These are phyloP conservation scores for Celoporthe dispersa DNA, from an alignment of 2,329 filamentous ascomycete genomes.

Conservation along the genomic window DNA sequence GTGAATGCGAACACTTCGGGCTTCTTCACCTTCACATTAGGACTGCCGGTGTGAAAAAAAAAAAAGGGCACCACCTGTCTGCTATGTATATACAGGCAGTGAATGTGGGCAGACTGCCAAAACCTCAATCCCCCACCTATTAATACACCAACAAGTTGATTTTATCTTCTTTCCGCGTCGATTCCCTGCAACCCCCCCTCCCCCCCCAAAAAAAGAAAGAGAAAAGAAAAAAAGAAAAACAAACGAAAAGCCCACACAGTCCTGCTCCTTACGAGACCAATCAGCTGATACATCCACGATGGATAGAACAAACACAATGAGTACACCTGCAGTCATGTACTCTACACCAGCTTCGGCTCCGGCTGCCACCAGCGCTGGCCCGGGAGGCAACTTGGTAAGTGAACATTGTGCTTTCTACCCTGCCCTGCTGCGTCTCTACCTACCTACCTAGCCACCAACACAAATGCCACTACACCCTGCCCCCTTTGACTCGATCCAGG, in stretches of 20 bases:
- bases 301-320: conserved; percentile 32
- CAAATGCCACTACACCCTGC: no score
- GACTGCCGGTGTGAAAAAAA: background rate
- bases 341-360: conserved; percentile 40
- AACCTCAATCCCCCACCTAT: background rate
- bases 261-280: background rate
- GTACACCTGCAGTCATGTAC: conserved; percentile 32
- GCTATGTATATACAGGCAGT: background rate
- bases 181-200: background rate
- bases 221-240: background rate
- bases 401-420: conserved; percentile 12
- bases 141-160: background rate
- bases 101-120: background rate
- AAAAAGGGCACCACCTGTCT: background rate
- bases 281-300: conserved; percentile 9
- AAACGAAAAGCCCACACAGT: background rate
- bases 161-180: background rate
- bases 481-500: no score
- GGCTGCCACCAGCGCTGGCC: conserved; percentile 45
- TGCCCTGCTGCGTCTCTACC: background rate
- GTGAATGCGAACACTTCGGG: background rate
- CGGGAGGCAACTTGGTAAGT: conserved; percentile 46
- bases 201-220: no score
- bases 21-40: background rate
- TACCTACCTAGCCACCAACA: background rate